Conservation (phyloP, 441 rosid species). For the Aquilaria agallochum region DNA sequence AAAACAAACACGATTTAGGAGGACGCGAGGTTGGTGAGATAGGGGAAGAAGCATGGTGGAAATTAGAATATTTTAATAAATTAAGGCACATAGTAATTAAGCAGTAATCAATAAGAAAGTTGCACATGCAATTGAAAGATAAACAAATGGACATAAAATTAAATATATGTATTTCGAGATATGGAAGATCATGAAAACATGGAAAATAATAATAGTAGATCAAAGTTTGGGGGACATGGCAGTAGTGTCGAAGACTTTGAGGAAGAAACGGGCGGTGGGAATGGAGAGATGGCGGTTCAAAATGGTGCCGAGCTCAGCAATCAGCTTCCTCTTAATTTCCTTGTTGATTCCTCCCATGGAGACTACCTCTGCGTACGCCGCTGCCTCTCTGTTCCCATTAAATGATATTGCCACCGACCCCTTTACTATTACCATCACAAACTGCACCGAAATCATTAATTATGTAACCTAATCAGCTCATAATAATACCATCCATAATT, state of each 20-base stretch:
- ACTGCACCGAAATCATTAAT: slow-evolving; percentile 13
- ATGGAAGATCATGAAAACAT: no score
- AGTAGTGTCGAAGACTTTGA: slow-evolving; percentile 38
- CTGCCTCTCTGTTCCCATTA: slow-evolving; percentile 35
- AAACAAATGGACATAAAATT: no score
- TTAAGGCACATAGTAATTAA: no score
- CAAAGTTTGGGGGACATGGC: slow-evolving; percentile 1
- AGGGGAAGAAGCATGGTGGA: no score
- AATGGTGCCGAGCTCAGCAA: slow-evolving; percentile 29
- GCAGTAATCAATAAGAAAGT: no score
- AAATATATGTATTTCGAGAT: no score
- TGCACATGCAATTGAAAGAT: no score
- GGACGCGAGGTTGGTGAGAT: no score
- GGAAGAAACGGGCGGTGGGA: slow-evolving; percentile 31
- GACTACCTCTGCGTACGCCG: slow-evolving; percentile 34
- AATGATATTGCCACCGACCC: slow-evolving; percentile 39
- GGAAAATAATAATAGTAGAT: no score
- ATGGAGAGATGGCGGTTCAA: slow-evolving; percentile 22
- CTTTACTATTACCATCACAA: slow-evolving; percentile 41
- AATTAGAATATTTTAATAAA: no score
- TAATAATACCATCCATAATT: background rate
- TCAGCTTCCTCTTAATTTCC: slow-evolving; percentile 33
- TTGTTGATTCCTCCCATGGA: slow-evolving; percentile 44
- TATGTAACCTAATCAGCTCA: background rate
- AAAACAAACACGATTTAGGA: no score